Evolutionary conservation across 73 alveolate species (phyloP).

Genomic region (Paraurostyla sp.): DNA sequence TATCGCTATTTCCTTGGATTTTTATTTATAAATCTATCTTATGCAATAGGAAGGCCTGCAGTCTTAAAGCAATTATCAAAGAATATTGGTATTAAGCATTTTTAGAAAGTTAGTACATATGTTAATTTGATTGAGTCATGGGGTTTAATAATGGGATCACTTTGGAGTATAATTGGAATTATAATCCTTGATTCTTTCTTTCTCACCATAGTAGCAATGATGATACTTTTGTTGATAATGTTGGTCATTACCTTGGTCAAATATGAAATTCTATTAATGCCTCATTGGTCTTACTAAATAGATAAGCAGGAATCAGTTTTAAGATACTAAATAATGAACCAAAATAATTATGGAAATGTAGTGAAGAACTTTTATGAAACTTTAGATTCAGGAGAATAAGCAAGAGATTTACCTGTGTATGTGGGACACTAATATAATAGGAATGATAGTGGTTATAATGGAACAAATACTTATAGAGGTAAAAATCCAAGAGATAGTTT

Average conservation of each 20-base stretch:
- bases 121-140: no score
- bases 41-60: no score
- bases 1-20: no score
- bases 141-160: no score
- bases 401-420: not conserved
- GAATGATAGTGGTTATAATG: not conserved
- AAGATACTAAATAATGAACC: not conserved
- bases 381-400: not conserved
- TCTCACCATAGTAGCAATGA: not conserved
- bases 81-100: no score
- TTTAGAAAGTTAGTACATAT: no score
- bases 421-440: not conserved
- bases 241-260: not conserved
- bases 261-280: not conserved
- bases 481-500: not conserved
- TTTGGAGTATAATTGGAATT: no score
- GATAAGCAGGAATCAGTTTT: not conserved
- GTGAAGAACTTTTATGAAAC: not conserved
- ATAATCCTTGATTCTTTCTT: not conserved
- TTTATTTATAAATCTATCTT: no score
- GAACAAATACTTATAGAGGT: not conserved
- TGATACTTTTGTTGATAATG: not conserved
- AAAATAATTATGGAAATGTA: not conserved
- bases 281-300: not conserved
- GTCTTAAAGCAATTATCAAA: no score